Base-by-base conservation (phyloP, 192 early-diverging fungal genomes). In the Gamsiella multidivaricata region DNA sequence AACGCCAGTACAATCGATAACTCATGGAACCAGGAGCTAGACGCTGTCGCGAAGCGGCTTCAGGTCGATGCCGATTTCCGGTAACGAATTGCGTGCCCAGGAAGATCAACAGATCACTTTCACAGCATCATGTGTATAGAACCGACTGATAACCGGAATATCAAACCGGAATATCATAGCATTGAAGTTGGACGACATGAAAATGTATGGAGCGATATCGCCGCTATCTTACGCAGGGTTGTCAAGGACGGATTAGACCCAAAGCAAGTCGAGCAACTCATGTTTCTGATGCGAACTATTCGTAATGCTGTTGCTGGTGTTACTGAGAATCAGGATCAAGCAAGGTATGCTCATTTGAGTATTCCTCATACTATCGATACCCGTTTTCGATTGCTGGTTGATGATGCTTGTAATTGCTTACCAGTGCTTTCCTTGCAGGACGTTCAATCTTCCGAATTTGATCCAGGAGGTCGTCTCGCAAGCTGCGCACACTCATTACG, bases 401-500 rank as follows among this genome's bases (percentile, higher is more conserved):
- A n/a, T n/a, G n/a, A n/a, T n/a, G n/a, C n/a, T n/a, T n/a, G n/a
- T n/a, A n/a, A n/a, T n/a, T n/a, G n/a, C n/a, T n/a, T n/a, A n/a
- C n/a, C n/a, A n/a, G n/a, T n/a, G n/a, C n/a, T n/a, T n/a, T n/a
- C n/a, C n/a, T n/a, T n/a, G 26, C 62, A 76, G 73, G 29, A 8
- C 33, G 25, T 47, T 46, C 3, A 56, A 15, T 1, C 8, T 68
- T 22, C 52, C 66, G n/a, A 15, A 50, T 8, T 23, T 49, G 28
- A 64, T 78, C 22, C 66, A 69, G 34, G 65, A 69, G 23, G 46
- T 78, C 14, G 25, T 78, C 31, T 78, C 74, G 6, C 65, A 69
- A 34, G 66, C 74, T 15, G 74, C 65, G 0, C 74, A 78, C 22
- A 78, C 66, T n/a, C 74, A 78, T 43, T 78, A 78, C 33, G 74